Conservation (phyloP, 2,329 filamentous ascomycete species). For the Paraphaeosphaeria sporulosa region DNA sequence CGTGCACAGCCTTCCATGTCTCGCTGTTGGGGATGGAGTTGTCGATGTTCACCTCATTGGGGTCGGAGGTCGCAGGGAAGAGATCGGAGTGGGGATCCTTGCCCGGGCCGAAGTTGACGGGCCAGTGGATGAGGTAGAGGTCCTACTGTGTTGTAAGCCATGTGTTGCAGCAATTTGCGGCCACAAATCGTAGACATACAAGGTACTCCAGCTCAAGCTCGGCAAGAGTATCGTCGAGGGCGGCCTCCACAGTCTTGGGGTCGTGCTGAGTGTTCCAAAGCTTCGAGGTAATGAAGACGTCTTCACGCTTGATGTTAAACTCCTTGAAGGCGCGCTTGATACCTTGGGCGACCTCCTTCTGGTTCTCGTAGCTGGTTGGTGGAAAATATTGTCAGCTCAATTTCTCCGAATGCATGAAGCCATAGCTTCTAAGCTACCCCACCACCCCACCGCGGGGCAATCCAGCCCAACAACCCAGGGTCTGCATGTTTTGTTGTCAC, state of each 20-base stretch:
- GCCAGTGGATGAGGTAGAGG: conserved; percentile 89
- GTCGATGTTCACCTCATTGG: conserved; percentile 57
- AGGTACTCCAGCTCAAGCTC: conserved; percentile 89
- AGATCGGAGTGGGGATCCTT: conserved; percentile 48
- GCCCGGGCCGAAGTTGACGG: conserved; percentile 73
- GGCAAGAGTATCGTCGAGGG: conserved; percentile 75
- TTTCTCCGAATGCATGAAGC: conserved; percentile 17
- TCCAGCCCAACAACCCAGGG: conserved; percentile 19
- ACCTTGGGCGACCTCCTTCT: conserved; percentile 40
- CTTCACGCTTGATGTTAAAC: conserved; percentile 38
- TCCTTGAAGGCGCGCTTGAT: conserved; percentile 41
- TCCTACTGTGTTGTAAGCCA: conserved; percentile 53
- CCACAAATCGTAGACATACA: conserved; percentile 14
- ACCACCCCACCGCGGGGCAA: conserved; percentile 28
- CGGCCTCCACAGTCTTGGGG: conserved; percentile 69
- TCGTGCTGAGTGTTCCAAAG: conserved; percentile 93
- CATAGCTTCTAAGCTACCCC: conserved; percentile 27
- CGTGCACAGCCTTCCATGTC: conserved; percentile 50
- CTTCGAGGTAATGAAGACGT: conserved; percentile 71
- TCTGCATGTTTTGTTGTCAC: conserved; percentile 1
- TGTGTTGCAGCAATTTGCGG: not conserved
- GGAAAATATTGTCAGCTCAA: conserved; percentile 32
- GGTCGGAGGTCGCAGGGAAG: conserved; percentile 55
- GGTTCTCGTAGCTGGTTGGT: conserved; percentile 44
- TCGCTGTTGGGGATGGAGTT: conserved; percentile 38